A percentile compares a stretch with the other conserved stretches of the same genome.
Evolutionary conservation across 2,329 filamentous ascomycete genomes (phyloP).

Genomic region (Sporothrix brasiliensis): DNA sequence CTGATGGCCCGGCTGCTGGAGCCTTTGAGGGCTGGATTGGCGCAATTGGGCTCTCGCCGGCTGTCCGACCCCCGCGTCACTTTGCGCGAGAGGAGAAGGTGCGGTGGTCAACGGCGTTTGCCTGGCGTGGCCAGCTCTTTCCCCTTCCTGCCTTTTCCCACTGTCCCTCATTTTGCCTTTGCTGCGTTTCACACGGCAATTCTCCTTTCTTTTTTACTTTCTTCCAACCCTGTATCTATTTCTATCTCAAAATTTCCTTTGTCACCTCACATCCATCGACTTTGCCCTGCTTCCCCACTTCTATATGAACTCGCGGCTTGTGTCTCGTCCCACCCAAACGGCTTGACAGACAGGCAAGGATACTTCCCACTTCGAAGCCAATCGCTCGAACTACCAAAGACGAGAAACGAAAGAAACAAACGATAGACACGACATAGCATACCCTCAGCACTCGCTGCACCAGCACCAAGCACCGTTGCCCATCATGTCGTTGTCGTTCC

Average conservation of each 20-base stretch:
- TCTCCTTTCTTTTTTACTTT: not conserved
- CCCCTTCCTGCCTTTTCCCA: constrained; percentile 12
- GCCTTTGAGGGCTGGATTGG: constrained; percentile 15
- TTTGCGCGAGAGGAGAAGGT: not conserved
- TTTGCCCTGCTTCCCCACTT: constrained; percentile 14
- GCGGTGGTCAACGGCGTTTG: not conserved
- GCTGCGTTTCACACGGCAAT: not conserved
- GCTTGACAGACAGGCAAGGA: constrained; percentile 6
- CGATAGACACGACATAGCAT: not conserved
- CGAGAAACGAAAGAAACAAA: not conserved
- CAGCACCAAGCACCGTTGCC: not conserved
- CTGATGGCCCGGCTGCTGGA: not conserved
- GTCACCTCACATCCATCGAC: not conserved
- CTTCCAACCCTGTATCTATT: not conserved
- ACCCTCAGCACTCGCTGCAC: not conserved
- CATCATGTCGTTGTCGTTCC: constrained; percentile 59
- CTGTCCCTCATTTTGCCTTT: not conserved
- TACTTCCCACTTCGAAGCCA: not conserved
- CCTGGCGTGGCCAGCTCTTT: constrained; percentile 15
- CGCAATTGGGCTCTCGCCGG: constrained; percentile 20
- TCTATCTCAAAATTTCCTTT: not conserved
- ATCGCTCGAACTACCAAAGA: not conserved
- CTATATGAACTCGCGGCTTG: not conserved
- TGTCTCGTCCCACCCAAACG: constrained; percentile 4
- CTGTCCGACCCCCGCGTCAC: constrained; percentile 19